Evolutionary conservation across 768 basidiomycete species (phyloP).

Genomic region (Amanita fuliginea): DNA sequence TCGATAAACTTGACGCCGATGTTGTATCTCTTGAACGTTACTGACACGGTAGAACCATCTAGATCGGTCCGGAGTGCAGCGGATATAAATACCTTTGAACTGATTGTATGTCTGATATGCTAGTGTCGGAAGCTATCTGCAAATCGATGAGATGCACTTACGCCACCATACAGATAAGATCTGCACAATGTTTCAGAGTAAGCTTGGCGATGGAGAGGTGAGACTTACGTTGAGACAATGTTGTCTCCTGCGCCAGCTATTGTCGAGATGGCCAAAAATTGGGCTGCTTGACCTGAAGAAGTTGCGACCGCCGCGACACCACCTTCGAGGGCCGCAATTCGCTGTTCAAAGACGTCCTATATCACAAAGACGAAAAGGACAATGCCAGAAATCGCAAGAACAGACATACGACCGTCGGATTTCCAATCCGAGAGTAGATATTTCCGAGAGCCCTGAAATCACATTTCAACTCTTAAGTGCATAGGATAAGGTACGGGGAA

Average conservation of each 20-base stretch:
- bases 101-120: conserved; percentile 54
- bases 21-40: conserved; percentile 57
- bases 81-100: conserved; percentile 36
- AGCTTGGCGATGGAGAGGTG: too few species aligned
- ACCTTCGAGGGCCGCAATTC: conserved; percentile 73
- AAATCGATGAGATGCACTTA: conserved; percentile 19
- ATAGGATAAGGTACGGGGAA: not conserved
- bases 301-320: conserved; percentile 68
- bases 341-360: conserved; percentile 70
- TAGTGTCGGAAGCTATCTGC: not conserved
- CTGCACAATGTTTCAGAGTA: conserved; percentile 15
- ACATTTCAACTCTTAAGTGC: not conserved
- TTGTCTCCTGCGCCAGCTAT: conserved; percentile 63
- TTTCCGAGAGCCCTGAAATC: conserved; percentile 36
- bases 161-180: conserved; percentile 59
- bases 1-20: conserved; percentile 57
- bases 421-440: conserved; percentile 60
- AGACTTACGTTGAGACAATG: conserved; percentile 56
- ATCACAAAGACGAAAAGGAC: not conserved
- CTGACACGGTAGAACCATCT: conserved; percentile 17
- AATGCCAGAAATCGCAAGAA: not conserved
- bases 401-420: conserved; percentile 48
- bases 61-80: not conserved
- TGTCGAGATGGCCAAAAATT: conserved; percentile 58
- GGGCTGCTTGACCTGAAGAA: conserved; percentile 67